A percentile compares a stretch with the other conserved stretches of the same genome.
Conservation (phyloP, 2,329 filamentous ascomycete genomes). For the Nemania sp. region DNA sequence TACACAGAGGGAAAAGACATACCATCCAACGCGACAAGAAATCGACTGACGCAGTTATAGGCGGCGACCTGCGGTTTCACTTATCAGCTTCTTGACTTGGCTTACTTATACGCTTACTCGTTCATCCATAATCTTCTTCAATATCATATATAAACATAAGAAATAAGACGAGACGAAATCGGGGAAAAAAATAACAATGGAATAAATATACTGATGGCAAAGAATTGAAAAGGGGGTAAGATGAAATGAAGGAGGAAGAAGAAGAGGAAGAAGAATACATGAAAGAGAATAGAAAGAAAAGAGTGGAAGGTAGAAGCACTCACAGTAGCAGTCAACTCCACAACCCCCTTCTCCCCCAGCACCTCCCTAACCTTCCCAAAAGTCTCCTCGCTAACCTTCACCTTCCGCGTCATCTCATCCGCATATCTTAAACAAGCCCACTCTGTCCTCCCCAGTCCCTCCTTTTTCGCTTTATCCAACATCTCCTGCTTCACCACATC, state of each 20-base stretch:
- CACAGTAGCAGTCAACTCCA: constrained; percentile 79
- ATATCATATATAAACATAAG: background rate
- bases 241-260: background rate
- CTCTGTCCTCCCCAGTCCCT: constrained; percentile 59
- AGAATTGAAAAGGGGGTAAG: background rate
- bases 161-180: background rate
- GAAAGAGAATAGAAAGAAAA: background rate
- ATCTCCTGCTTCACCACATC: constrained; percentile 31
- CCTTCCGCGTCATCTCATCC: constrained; percentile 80
- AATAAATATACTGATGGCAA: background rate
- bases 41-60: constrained; percentile 85
- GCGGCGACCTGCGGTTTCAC: constrained; percentile 65
- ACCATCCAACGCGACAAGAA: constrained; percentile 81
- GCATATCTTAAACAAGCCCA: constrained; percentile 73
- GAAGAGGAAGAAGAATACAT: background rate
- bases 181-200: background rate
- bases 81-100: too few species aligned
- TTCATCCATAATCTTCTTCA: too few species aligned
- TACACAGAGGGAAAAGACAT: constrained; percentile 37
- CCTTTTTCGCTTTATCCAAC: constrained; percentile 29
- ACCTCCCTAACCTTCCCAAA: constrained; percentile 64
- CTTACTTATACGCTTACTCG: too few species aligned
- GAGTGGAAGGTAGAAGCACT: constrained; percentile 30
- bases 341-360: constrained; percentile 72
- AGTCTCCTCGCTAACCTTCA: constrained; percentile 68